Conservation (phyloP, 352 stramenopile genomes). For the Phytophthora vignae region DNA sequence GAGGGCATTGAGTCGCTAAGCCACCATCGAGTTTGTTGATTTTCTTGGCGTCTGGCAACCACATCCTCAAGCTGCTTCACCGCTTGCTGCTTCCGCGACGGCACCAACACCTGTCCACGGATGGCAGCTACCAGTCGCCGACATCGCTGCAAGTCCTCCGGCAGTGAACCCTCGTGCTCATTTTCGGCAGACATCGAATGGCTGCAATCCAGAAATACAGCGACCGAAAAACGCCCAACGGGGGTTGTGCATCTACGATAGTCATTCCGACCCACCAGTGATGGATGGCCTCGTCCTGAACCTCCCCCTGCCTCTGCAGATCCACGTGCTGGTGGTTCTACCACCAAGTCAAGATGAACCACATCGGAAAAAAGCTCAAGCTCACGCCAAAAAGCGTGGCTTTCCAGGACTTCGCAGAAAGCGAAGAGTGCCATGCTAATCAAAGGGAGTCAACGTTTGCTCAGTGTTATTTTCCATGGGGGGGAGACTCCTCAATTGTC, state of each 20-base stretch:
- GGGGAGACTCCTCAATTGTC: constrained; percentile 8
- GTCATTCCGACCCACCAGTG: too few relatives aligned
- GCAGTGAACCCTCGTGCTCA: constrained; percentile 17
- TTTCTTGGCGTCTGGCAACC: constrained; percentile 10
- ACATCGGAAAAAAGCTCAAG: too few relatives aligned
- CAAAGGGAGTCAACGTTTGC: constrained; percentile 9
- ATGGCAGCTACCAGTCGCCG: constrained; percentile 60
- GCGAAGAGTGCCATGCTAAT: too few relatives aligned
- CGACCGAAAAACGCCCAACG: background rate
- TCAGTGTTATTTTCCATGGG: constrained; percentile 26
- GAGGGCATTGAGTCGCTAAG: constrained; percentile 4
- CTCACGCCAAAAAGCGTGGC: too few relatives aligned
- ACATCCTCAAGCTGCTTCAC: constrained; percentile 36
- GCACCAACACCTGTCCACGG: constrained; percentile 51
- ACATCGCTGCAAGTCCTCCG: constrained; percentile 59
- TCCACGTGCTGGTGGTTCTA: too few relatives aligned
- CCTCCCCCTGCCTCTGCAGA: too few relatives aligned
- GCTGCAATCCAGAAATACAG: constrained; percentile 20
- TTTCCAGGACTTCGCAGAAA: too few relatives aligned
- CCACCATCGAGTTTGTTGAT: background rate
- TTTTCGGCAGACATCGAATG: constrained; percentile 11
- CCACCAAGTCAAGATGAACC: too few relatives aligned
- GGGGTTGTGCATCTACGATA: too few relatives aligned
- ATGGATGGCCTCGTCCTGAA: too few relatives aligned
- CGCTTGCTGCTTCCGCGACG: constrained; percentile 51